Base-by-base conservation (phyloP, 352 stramenopile species). In the Sclerospora graminicola region DNA sequence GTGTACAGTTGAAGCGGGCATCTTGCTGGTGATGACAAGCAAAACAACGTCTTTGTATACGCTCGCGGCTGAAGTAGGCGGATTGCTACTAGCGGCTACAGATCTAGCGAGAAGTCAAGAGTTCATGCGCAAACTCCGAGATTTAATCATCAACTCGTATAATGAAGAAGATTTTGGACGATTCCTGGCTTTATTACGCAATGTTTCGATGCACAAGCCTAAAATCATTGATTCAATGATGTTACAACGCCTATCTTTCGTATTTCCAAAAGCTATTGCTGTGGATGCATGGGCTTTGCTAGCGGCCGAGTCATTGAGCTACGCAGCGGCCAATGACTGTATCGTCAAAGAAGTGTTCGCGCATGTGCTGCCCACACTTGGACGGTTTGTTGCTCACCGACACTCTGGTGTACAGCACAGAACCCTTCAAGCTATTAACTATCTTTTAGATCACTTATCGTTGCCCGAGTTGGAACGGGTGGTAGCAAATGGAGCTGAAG, bases 241-340 rank as follows among this genome's bases (percentile, higher is more conserved):
- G 77, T 55, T 91, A 9, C 62, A 87, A 29, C 69, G 75, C 1
- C 16, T 91, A 14, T 69, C 69, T 3, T 86, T 80, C 15, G 64
- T 88, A 8, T 45, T 91, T 0, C 71, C 74, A 9, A 78, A 71
- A 15, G 65, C 75, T 35, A 38, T 82, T 29, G 43, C 52, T 4
- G 61, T 86, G 11, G 73, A 86, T 51, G 41, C 57, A 4, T 86
- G 77, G 77, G 67, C 71, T 35, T 51, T 73, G 19, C 48, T 69
- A 29, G 71, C 70, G 5, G 57, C 58, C 16, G 71, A 86, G 30
- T 63, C 44, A 2, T 29, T 86, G 19, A 26, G 50, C 19, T 65
- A 67, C 46, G 73, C 71, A n/a, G 54, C 57, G 8, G 60, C 55
- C 43, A 78, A 80, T 38, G 23, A 40, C 10, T 31, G 44, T 20